phyloP scores from a whole-genome alignment of 2,329 filamentous ascomycete genomes.

The Coleophoma crateriformis region DNA sequence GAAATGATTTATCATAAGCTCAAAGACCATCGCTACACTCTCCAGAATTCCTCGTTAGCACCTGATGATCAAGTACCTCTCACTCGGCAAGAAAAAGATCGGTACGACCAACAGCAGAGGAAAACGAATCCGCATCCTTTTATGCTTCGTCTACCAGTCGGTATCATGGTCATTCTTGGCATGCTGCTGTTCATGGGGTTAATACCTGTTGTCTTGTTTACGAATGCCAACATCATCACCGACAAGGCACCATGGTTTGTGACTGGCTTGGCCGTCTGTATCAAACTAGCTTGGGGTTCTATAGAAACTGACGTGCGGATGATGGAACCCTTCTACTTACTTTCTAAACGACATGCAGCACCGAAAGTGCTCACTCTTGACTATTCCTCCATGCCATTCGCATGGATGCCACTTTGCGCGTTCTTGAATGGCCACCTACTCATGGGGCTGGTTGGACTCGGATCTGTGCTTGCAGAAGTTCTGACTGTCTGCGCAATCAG shows the following conservation, averaged over 20 bases:
- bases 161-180: slow-evolving; percentile 53
- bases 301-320: slow-evolving; percentile 66
- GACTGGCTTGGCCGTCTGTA: slow-evolving; percentile 57
- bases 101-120: slow-evolving; percentile 43
- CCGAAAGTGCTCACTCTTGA: slow-evolving; percentile 63
- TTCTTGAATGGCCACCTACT: slow-evolving; percentile 59
- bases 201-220: slow-evolving; percentile 59
- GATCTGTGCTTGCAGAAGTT: slow-evolving; percentile 68
- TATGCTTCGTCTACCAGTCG: slow-evolving; percentile 57
- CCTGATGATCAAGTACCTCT: slow-evolving; percentile 49
- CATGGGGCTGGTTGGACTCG: slow-evolving; percentile 63
- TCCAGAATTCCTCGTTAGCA: slow-evolving; percentile 66
- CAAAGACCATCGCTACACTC: slow-evolving; percentile 60
- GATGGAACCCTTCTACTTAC: slow-evolving; percentile 70
- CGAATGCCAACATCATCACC: slow-evolving; percentile 45
- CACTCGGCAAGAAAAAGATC: slow-evolving; percentile 36
- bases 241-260: slow-evolving; percentile 60
- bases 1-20: slow-evolving; percentile 63
- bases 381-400: slow-evolving; percentile 67
- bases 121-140: slow-evolving; percentile 61
- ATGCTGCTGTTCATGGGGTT: slow-evolving; percentile 51
- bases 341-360: slow-evolving; percentile 60
- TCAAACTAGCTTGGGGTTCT: slow-evolving; percentile 64
- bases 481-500: slow-evolving; percentile 64
- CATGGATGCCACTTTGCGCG: slow-evolving; percentile 56